phyloP scores from a whole-genome alignment of 2,329 filamentous ascomycete species.

The Neonectria ditissima region DNA sequence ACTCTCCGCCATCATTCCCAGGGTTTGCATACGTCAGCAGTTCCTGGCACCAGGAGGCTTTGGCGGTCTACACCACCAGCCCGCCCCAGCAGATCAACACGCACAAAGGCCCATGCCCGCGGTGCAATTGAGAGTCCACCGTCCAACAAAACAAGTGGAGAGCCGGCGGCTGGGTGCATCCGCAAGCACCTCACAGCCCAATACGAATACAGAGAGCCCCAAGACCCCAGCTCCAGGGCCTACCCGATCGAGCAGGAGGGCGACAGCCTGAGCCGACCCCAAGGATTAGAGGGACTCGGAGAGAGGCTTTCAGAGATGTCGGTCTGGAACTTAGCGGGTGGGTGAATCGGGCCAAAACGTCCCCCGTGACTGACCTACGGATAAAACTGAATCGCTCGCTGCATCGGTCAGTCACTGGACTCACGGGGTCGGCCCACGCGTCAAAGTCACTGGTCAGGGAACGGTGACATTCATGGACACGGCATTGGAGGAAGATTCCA shows the following conservation, averaged over 20 bases:
- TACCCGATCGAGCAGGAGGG: slow-evolving; percentile 5
- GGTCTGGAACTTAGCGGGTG: slow-evolving; percentile 7
- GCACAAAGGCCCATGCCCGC: slow-evolving; percentile 13
- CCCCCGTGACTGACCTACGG: slow-evolving; percentile 11
- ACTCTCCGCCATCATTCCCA: too few relatives aligned
- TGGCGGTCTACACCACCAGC: slow-evolving; percentile 12
- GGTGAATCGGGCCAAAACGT: neutral
- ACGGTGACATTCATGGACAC: neutral
- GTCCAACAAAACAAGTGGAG: slow-evolving; percentile 2
- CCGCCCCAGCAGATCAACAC: slow-evolving; percentile 11
- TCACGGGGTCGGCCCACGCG: slow-evolving; percentile 34
- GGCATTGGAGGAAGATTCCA: neutral
- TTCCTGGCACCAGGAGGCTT: neutral
- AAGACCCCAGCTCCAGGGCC: slow-evolving; percentile 5
- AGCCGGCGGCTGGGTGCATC: neutral
- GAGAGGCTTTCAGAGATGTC: neutral
- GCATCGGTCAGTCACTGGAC: slow-evolving; percentile 22
- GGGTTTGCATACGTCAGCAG: slow-evolving; percentile 11
- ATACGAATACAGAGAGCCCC: slow-evolving; percentile 25
- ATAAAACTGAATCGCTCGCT: neutral
- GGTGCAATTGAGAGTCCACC: too few relatives aligned
- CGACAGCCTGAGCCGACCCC: slow-evolving; percentile 4
- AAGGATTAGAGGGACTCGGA: too few relatives aligned
- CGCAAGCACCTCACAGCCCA: slow-evolving; percentile 5
- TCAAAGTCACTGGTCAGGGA: slow-evolving; percentile 20